A percentile compares a stretch with the other conserved stretches of the same genome.
phyloP scores from a whole-genome alignment of 2,329 filamentous ascomycete genomes.

The Pseudocercospora ulei region DNA sequence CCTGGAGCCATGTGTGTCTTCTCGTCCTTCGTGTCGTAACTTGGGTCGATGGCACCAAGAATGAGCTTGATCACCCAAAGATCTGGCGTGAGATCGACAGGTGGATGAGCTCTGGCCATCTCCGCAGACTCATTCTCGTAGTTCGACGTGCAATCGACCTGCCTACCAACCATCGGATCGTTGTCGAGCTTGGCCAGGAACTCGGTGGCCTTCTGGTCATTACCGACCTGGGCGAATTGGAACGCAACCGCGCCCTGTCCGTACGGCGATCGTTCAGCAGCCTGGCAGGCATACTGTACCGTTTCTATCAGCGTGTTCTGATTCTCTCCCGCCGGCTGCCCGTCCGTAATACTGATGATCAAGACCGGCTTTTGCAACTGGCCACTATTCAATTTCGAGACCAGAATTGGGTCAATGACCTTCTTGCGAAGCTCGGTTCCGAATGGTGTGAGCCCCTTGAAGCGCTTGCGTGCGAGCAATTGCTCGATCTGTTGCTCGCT shows the following conservation, averaged over 20 bases:
- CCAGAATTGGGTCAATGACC: constrained; percentile 53
- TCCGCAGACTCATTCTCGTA: constrained; percentile 59
- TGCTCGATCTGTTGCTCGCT: constrained; percentile 50
- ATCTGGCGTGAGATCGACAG: constrained; percentile 54
- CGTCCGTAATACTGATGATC: constrained; percentile 57
- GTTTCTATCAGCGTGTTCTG: constrained; percentile 49
- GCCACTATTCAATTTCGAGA: constrained; percentile 45
- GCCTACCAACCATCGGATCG: constrained; percentile 50
- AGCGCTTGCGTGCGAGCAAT: constrained; percentile 50
- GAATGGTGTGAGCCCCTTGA: constrained; percentile 58
- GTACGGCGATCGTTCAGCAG: constrained; percentile 45
- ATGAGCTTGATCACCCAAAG: constrained; percentile 60
- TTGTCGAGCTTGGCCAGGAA: constrained; percentile 57
- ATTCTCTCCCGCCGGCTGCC: constrained; percentile 55
- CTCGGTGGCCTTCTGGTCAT: constrained; percentile 54
- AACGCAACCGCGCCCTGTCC: constrained; percentile 52
- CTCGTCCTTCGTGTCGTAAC: constrained; percentile 58
- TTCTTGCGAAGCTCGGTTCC: constrained; percentile 54
- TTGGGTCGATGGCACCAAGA: constrained; percentile 56
- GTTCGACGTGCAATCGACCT: constrained; percentile 61
- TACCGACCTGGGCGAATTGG: constrained; percentile 61
- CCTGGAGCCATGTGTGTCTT: constrained; percentile 35
- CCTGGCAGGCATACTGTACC: constrained; percentile 47
- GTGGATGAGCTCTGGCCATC: constrained; percentile 53
- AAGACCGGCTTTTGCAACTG: constrained; percentile 55